Evolutionary conservation across 768 basidiomycete genomes (phyloP), one percentile per base, ranked within the genome.

Genomic region (Russula dissimulans): DNA sequence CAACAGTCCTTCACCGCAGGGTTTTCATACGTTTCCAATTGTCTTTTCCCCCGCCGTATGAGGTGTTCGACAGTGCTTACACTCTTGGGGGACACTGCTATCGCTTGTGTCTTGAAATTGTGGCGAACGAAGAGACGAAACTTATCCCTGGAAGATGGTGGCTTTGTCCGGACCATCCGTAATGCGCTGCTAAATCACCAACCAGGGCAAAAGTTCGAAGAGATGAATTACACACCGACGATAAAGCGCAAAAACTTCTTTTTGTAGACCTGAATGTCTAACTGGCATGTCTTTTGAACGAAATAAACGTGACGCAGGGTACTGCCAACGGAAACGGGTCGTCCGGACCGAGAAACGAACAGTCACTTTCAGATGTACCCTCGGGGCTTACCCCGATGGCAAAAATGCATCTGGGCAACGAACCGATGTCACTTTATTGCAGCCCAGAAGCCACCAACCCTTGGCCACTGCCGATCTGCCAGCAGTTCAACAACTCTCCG

Each of bases 51-150:
- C 56, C 81, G 81, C 48, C 90, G 79, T n/a, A 93, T 68, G 38
- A 91, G 75, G 69, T 91, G 85, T 66, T 93, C 90, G 41, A 92
- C 80, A 9, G 80, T 81, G 56, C 78, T 77, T 60, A 91, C 76
- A 56, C 89, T 80, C 11, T 87, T 81, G 5, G 85, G 79, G 4
- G 86, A 81, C 29, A 89, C 76, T 1, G 74, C 74, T 5, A 76
- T 67, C 5, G 87, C 85, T 66, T 86, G 85, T 6, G 75, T 75
- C 68, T 75, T 86, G 71, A 93, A 92, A 12, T 76, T 79, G 69
- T 86, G 85, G 60, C 83, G 86, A 36, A 88, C 75, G 69, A 81
- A 81, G 48, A 89, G 78, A 26, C 75, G 74, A 71, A 91, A 92
- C 65, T 83, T 89, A 41, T 79, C 74, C 52, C 78, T 86, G 1